A percentile compares a stretch with the other conserved stretches of the same genome.
phyloP scores from a whole-genome alignment of 1,139 yeast genomes.

The Yamadazyma dushanensis region DNA sequence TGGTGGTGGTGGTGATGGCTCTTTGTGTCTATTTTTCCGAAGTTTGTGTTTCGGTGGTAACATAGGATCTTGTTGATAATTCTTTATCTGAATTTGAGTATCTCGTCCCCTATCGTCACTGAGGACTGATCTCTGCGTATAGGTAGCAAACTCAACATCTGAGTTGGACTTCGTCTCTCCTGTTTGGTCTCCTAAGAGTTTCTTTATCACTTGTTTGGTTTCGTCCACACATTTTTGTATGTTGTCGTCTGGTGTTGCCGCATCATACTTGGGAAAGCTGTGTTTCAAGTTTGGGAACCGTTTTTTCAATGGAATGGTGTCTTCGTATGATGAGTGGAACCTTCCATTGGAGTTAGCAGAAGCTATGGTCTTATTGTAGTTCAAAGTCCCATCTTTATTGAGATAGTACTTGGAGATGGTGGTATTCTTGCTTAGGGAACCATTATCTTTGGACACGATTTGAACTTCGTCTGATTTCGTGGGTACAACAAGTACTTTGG shows the following conservation, averaged over 20 bases:
- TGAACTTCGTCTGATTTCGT: neutral
- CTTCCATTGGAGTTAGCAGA: constrained; percentile 18
- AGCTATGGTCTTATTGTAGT: constrained; percentile 24
- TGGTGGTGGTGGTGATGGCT: constrained; percentile 68
- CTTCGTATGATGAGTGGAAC: constrained; percentile 35
- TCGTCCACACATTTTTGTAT: constrained; percentile 27
- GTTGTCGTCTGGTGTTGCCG: constrained; percentile 31
- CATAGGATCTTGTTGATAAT: constrained; percentile 73
- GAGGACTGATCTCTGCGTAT: constrained; percentile 19
- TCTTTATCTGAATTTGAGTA: constrained; percentile 30
- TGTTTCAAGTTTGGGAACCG: constrained; percentile 42
- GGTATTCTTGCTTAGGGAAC: neutral
- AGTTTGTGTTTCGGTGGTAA: constrained; percentile 79
- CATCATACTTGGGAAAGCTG: constrained; percentile 36
- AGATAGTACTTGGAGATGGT: constrained; percentile 21
- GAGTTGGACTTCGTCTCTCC: constrained; percentile 17
- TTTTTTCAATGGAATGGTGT: constrained; percentile 42
- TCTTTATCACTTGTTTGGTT: constrained; percentile 27
- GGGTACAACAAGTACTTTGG: constrained; percentile 9
- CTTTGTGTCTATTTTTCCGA: constrained; percentile 66
- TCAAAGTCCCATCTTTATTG: constrained; percentile 29
- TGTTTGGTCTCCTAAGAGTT: constrained; percentile 21
- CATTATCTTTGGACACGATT: constrained; percentile 1
- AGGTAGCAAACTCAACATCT: constrained; percentile 21
- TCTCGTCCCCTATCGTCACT: constrained; percentile 19